Percentiles rank a stretch among this genome's conserved stretches.
These are phyloP conservation scores for Exophiala phaeomuriformis DNA, from an alignment of 2,329 filamentous ascomycete species.

Conservation along the genomic window DNA sequence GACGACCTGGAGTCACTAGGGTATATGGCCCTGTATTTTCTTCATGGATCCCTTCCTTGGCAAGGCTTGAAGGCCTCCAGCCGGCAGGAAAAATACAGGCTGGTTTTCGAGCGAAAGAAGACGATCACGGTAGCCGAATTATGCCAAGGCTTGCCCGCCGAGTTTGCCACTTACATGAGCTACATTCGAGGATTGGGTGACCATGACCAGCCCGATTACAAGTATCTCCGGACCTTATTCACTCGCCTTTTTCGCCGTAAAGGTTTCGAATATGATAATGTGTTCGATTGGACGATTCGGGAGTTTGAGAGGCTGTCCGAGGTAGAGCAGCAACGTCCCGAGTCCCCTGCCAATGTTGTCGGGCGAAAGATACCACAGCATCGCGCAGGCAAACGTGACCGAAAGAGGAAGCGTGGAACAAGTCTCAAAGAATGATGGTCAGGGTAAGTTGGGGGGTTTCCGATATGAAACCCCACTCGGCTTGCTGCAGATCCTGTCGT, in stretches of 20 bases:
- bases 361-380: not conserved
- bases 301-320: not conserved
- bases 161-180: constrained; percentile 23
- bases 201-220: constrained; percentile 12
- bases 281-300: not conserved
- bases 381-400: not conserved
- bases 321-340: not conserved
- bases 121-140: constrained; percentile 19
- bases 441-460: not conserved
- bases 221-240: constrained; percentile 21
- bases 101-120: constrained; percentile 26
- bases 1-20: constrained; percentile 41
- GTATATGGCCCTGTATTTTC: constrained; percentile 68
- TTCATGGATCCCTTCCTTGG: constrained; percentile 64
- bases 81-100: constrained; percentile 7
- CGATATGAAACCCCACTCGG: not conserved
- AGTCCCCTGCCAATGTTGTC: not conserved
- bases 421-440: not conserved
- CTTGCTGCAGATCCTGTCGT: not conserved
- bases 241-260: not conserved
- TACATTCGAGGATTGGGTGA: constrained; percentile 18
- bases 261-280: not conserved
- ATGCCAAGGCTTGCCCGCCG: constrained; percentile 22
- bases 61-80: constrained; percentile 55
- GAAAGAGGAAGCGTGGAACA: not conserved